phyloP scores from a whole-genome alignment of 768 basidiomycete species.

The Leccinum uliginosum region DNA sequence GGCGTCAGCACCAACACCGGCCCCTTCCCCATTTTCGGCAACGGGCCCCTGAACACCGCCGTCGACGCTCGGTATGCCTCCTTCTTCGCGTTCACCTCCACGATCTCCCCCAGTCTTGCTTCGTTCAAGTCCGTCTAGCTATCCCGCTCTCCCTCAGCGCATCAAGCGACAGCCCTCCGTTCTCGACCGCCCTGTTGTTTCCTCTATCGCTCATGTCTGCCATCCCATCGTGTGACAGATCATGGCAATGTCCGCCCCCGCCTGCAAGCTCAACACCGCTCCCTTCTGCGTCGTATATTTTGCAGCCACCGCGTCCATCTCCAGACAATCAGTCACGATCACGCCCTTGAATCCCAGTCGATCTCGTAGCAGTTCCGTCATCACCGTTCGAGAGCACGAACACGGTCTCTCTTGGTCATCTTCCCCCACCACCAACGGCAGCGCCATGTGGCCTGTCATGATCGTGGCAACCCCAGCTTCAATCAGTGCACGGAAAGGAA shows the following conservation, averaged over 20 bases:
- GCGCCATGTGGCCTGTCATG: constrained; percentile 74
- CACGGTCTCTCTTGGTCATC: constrained; percentile 48
- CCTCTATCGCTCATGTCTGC: constrained; percentile 52
- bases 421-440: constrained; percentile 45
- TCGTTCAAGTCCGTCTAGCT: constrained; percentile 35
- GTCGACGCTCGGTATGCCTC: constrained; percentile 46
- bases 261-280: constrained; percentile 51
- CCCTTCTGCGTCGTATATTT: constrained; percentile 35
- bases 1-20: constrained; percentile 53
- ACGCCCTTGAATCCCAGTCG: constrained; percentile 54
- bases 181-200: constrained; percentile 43
- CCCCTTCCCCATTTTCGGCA: constrained; percentile 28
- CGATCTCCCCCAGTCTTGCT: constrained; percentile 24
- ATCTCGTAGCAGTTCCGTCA: constrained; percentile 47
- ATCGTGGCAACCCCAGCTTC: constrained; percentile 44
- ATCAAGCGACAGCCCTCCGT: constrained; percentile 38
- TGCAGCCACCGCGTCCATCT: constrained; percentile 68
- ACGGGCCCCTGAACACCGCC: constrained; percentile 42
- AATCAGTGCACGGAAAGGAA: constrained; percentile 53
- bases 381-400: constrained; percentile 53
- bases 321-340: constrained; percentile 69
- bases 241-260: constrained; percentile 73
- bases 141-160: constrained; percentile 39
- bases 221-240: constrained; percentile 58
- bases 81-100: constrained; percentile 32